Percentiles rank a stretch among this genome's conserved stretches.
Evolutionary conservation across 1,284 basidiomycete genomes (phyloP).

Genomic region (Peniophora sp.): DNA sequence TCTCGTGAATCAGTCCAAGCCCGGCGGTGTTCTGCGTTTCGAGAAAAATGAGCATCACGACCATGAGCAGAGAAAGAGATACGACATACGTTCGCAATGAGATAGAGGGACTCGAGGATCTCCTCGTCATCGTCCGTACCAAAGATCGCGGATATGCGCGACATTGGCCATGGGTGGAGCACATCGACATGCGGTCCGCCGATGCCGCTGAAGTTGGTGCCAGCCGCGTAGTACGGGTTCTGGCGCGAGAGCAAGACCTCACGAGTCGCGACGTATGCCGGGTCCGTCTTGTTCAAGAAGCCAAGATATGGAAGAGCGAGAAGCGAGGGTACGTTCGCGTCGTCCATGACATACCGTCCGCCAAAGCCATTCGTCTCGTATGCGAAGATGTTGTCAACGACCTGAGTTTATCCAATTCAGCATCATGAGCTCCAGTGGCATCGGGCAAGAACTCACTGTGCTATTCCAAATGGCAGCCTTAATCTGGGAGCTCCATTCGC

Average conservation of each 20-base stretch:
- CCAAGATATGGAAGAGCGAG: conserved; percentile 73
- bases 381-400: conserved; percentile 60
- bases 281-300: conserved; percentile 53
- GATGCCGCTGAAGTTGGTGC: conserved; percentile 56
- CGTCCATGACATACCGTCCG: conserved; percentile 70
- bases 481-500: conserved; percentile 50
- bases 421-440: no score
- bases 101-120: conserved; percentile 50
- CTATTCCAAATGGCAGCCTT: conserved; percentile 54
- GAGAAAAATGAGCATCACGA: neutral
- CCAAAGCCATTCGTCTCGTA: conserved; percentile 74
- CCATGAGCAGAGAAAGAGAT: neutral
- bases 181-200: conserved; percentile 69
- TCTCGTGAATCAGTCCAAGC: conserved; percentile 74
- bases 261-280: conserved; percentile 54
- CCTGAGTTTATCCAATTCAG: conserved; percentile 21
- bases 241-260: conserved; percentile 49
- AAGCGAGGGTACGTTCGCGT: conserved; percentile 76
- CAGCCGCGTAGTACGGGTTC: conserved; percentile 66
- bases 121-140: conserved; percentile 65
- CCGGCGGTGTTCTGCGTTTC: conserved; percentile 53
- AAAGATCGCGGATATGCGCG: conserved; percentile 65
- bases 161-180: conserved; percentile 79
- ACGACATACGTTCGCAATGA: conserved; percentile 48
- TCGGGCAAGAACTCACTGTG: conserved; percentile 33